Evolutionary conservation across 2,329 filamentous ascomycete genomes (phyloP).

Genomic region (Geosmithia morbida): DNA sequence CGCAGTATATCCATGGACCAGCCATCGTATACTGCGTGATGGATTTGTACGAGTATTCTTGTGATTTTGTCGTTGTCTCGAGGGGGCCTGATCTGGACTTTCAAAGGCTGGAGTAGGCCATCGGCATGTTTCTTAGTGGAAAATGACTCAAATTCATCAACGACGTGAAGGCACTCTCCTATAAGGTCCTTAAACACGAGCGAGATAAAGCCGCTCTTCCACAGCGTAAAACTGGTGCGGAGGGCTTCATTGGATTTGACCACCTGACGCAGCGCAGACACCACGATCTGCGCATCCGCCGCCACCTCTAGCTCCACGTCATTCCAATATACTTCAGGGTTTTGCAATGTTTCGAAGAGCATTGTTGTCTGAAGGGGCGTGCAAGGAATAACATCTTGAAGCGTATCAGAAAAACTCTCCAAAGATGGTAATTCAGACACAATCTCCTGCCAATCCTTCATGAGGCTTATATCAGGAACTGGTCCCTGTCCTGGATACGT

Average conservation of each 20-base stretch:
- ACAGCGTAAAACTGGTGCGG: slow-evolving; percentile 51
- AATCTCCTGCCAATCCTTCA: slow-evolving; percentile 7
- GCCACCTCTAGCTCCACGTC: slow-evolving; percentile 52
- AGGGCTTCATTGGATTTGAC: slow-evolving; percentile 48
- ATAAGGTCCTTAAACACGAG: slow-evolving; percentile 45
- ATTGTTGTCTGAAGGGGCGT: slow-evolving; percentile 67
- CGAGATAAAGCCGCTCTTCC: slow-evolving; percentile 8
- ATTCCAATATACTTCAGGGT: slow-evolving; percentile 59
- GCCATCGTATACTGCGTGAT: slow-evolving; percentile 84
- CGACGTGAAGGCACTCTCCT: slow-evolving; percentile 24
- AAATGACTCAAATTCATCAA: slow-evolving; percentile 8
- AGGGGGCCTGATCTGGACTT: not conserved
- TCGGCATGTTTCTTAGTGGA: not conserved
- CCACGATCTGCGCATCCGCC: slow-evolving; percentile 17
- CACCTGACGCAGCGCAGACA: slow-evolving; percentile 32
- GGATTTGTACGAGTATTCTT: slow-evolving; percentile 41
- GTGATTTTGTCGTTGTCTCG: not conserved
- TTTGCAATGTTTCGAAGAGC: slow-evolving; percentile 56
- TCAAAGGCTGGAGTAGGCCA: not conserved
- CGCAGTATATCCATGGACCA: slow-evolving; percentile 74
- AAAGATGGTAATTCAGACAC: slow-evolving; percentile 6
- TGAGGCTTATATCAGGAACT: slow-evolving; percentile 5
- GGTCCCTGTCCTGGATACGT: not conserved
- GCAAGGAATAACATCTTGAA: slow-evolving; percentile 41
- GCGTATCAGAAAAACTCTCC: slow-evolving; percentile 7